These are phyloP conservation scores for Orobanche coerulescens DNA, from an alignment of 257 asterid genomes.

Conservation along the genomic window DNA sequence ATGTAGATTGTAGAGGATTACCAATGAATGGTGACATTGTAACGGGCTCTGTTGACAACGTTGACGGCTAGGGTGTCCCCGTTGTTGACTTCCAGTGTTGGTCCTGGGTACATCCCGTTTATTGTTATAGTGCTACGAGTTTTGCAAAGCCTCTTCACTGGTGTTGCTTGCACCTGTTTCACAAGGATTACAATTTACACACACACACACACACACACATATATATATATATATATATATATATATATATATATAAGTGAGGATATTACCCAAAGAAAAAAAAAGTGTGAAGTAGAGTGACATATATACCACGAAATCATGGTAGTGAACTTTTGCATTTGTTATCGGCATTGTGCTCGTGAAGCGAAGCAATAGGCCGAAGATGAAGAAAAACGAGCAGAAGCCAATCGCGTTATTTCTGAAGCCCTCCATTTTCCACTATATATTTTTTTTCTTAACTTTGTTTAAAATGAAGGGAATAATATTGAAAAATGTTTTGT, in stretches of 20 bases:
- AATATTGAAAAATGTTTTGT: slow-evolving; percentile 10
- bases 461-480: not conserved
- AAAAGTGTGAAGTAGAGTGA: not conserved
- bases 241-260: no score
- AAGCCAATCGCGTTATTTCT: slow-evolving; percentile 15
- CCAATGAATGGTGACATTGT: slow-evolving; percentile 87
- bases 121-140: slow-evolving; percentile 53
- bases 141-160: slow-evolving; percentile 85
- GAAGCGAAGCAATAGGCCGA: slow-evolving; percentile 30
- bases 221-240: no score
- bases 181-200: not conserved
- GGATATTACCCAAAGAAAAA: not conserved
- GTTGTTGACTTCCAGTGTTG: slow-evolving; percentile 67
- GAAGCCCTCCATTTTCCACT: slow-evolving; percentile 25
- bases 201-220: no score
- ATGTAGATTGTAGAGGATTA: slow-evolving; percentile 21
- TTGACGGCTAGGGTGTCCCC: slow-evolving; percentile 67
- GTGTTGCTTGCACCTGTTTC: slow-evolving; percentile 66
- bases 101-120: slow-evolving; percentile 84
- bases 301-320: slow-evolving; percentile 56
- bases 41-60: slow-evolving; percentile 63
- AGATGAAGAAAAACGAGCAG: slow-evolving; percentile 26
- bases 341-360: slow-evolving; percentile 35
- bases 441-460: not conserved
- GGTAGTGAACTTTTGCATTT: slow-evolving; percentile 48